Evolutionary conservation across 2,329 filamentous ascomycete genomes (phyloP), one percentile per base, ranked within the genome.

Genomic region (Blumeria hordei): DNA sequence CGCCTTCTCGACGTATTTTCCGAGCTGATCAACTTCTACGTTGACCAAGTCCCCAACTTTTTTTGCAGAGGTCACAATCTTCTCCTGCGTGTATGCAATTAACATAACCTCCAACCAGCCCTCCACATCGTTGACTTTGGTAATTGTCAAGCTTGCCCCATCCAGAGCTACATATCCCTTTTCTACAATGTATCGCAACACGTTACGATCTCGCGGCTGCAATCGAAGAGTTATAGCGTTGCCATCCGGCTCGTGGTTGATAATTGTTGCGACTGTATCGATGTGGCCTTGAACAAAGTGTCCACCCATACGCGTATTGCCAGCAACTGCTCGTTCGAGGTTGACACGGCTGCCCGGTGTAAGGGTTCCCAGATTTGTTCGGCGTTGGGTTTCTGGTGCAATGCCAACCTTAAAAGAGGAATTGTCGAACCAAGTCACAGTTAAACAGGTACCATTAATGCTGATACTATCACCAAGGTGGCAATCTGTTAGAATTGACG

Each of bases 251-350:
- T 76, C 80, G 37, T 84, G 76, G 45, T 77, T 76, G 41, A 81
- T 65, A 58, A 98, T 84, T 45, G 75, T 77, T 0, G 90, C 92
- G 41, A 83, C 80, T 10, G 87, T 90, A 69, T 98, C 93, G 58
- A 98, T 90, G 68, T 98, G 92, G 43, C 92, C 92, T 70, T 98
- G 93, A 35, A 96, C 90, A 64, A 96, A 94, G 70, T 98, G 92
- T 0, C 92, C 92, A 50, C 93, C 92, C 87, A 98, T 96, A 55
- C 92, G 85, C 49, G 90, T 95, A 63, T 84, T 78, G 4, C 88
- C 87, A 16, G 84, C 83, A 55, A 98, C 88, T 3, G 92, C 90
- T 14, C 92, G 81, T 73, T 98, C 92, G 54, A 98, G 81, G 68
- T 98, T 98, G 60, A 96, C 88, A 21, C 71, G 72, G 58, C 80